Base-by-base conservation (phyloP, 2,329 filamentous ascomycete genomes). In the Ophiosphaerella narmari region DNA sequence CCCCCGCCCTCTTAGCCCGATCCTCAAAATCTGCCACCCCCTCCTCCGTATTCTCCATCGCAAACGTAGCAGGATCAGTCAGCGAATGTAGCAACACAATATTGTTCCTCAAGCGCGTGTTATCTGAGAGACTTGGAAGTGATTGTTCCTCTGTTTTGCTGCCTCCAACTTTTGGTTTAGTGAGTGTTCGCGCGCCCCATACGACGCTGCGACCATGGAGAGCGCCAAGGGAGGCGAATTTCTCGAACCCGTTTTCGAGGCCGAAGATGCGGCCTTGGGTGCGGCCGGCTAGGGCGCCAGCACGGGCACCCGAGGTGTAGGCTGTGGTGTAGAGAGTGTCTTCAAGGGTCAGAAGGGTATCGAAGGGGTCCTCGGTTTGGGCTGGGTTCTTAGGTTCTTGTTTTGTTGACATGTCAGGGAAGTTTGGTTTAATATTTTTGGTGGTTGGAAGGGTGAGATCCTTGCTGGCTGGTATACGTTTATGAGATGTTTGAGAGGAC, bases 1-100 rank as follows among this genome's bases (percentile, higher is more conserved):
- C 88, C 60, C 86, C 83, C 4, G 91, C 93, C 57, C 90, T 84
- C 75, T 92, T 94, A 34, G 96, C 69, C 11, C 92, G 82, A 70
- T 97, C 90, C 65, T 99, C 94, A 66, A 96, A 92, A 65, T 97
- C 92, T 43, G 88, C 88, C 18, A 99, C 91, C 0, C 88, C 87
- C 39, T 96, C 90, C 68, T 97, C 93, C 4, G 84, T 88, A 68
- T 99, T 99, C 51, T 87, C 81, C 16, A 86, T 92, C 13, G 86
- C 86, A 37, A 97, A 75, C 1, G 86, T 93, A 5, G 86, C 85
- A 0, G 87, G 86, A 70, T 96, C 91, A 3, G 91, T 86, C 12
- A 97, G 79, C 21, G 88, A 86, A 54, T 91, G 86, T 8, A 97
- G 78, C 7, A 85, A 82, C 29, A 82, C 80, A 48, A 97, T 75